Conservation (phyloP, 768 basidiomycete genomes). For the Leccinum barrowsii region DNA sequence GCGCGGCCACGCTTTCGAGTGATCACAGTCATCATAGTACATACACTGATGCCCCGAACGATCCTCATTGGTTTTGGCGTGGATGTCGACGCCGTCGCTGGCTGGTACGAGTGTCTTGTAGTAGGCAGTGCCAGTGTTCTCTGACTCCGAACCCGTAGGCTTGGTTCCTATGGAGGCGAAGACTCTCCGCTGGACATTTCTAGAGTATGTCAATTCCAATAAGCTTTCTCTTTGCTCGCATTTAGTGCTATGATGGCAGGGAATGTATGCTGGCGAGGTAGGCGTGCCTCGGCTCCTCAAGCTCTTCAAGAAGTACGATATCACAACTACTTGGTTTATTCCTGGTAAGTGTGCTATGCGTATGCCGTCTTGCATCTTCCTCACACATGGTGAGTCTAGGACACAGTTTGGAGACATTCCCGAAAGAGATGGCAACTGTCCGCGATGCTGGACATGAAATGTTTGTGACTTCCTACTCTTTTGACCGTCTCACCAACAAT, state of each 20-base stretch:
- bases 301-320: constrained; percentile 67
- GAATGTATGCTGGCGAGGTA: constrained; percentile 75
- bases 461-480: constrained; percentile 25
- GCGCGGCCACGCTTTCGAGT: neutral
- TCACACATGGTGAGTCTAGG: constrained; percentile 33
- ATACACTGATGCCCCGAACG: constrained; percentile 46
- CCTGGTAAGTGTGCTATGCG: constrained; percentile 41
- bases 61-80: constrained; percentile 62
- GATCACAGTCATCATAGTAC: neutral
- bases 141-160: constrained; percentile 35
- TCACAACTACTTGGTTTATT: constrained; percentile 72
- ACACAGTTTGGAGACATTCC: constrained; percentile 74
- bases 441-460: constrained; percentile 75
- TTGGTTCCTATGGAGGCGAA: constrained; percentile 75
- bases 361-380: neutral
- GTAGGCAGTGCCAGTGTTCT: neutral
- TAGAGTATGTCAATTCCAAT: constrained; percentile 33
- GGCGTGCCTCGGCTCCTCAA: constrained; percentile 66
- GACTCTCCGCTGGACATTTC: constrained; percentile 69
- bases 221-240: neutral
- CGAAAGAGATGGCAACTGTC: constrained; percentile 63
- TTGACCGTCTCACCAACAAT: neutral
- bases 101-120: constrained; percentile 44
- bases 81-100: constrained; percentile 75
- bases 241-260: constrained; percentile 28